Conservation (phyloP, 305 asterid genomes). For the Solanum hybrid region DNA sequence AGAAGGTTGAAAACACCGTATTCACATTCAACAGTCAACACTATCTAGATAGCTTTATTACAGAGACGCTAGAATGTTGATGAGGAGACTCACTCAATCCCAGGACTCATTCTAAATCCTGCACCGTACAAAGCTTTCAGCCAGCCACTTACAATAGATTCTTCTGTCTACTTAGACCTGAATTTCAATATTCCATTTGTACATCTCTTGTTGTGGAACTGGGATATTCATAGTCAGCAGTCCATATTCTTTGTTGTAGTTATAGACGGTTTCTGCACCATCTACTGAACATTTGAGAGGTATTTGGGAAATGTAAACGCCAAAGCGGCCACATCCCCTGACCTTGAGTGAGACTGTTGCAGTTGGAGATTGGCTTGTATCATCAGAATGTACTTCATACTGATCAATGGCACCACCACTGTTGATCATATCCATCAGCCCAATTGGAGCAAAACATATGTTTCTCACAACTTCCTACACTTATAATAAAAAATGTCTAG, state of each 20-base stretch:
- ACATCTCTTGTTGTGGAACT: conserved; percentile 56
- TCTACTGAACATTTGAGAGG: conserved; percentile 57
- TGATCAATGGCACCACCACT: conserved; percentile 71
- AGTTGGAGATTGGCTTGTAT: conserved; percentile 12
- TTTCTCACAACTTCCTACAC: conserved; percentile 39
- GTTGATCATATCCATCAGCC: conserved; percentile 83
- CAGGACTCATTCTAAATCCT: not conserved
- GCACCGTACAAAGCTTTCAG: not conserved
- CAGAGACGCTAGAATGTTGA: not conserved
- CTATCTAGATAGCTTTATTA: not conserved
- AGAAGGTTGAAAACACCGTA: not conserved
- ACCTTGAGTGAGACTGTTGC: conserved; percentile 42
- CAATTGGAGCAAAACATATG: conserved; percentile 66
- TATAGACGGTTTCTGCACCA: conserved; percentile 26
- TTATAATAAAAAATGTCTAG: not conserved
- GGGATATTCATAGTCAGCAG: conserved; percentile 46
- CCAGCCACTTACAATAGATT: not conserved
- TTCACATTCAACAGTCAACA: not conserved
- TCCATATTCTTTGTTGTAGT: conserved; percentile 43
- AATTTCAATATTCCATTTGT: conserved; percentile 49
- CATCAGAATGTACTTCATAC: conserved; percentile 31
- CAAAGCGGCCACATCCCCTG: conserved; percentile 80
- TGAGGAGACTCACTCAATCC: not conserved
- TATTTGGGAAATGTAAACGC: conserved; percentile 53
- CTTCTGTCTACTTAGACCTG: conserved; percentile 22